A percentile compares a stretch with the other conserved stretches of the same genome.
Evolutionary conservation across 2,329 filamentous ascomycete genomes (phyloP).

Genomic region (Diaporthe humulicola): DNA sequence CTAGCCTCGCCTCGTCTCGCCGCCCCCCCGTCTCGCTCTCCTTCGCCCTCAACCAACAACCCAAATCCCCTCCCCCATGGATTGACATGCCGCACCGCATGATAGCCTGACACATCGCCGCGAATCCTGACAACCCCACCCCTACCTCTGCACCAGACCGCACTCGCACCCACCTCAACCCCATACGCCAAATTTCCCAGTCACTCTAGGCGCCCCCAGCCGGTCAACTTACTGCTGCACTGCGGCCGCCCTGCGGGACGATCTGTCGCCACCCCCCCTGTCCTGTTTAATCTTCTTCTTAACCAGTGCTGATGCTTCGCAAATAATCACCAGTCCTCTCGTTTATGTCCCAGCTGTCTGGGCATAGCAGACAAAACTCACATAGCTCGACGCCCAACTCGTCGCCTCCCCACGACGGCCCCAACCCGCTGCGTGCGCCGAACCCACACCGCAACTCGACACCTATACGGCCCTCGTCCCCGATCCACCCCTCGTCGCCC

Average conservation of each 20-base stretch:
- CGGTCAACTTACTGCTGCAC: conserved; percentile 34
- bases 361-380: conserved; percentile 54
- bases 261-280: conserved; percentile 29
- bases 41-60: conserved; percentile 14
- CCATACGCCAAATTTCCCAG: conserved; percentile 30
- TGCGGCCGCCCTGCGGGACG: conserved; percentile 23
- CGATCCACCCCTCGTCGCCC: conserved; percentile 54
- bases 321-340: conserved; percentile 75
- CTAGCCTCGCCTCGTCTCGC: conserved; percentile 39
- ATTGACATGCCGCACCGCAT: conserved; percentile 23
- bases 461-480: conserved; percentile 46
- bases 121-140: conserved; percentile 6
- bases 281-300: conserved; percentile 33
- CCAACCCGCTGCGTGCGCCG: conserved; percentile 35
- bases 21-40: conserved; percentile 28
- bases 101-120: conserved; percentile 34
- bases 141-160: conserved; percentile 9
- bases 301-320: conserved; percentile 37
- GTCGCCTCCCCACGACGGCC: conserved; percentile 56
- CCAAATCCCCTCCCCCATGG: conserved; percentile 35
- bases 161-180: conserved; percentile 19
- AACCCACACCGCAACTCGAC: conserved; percentile 42
- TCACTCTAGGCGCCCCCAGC: conserved; percentile 27
- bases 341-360: conserved; percentile 87
- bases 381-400: conserved; percentile 58